Conservation (phyloP, 345 rosid genomes). For the Aquilaria yunnanensis region DNA sequence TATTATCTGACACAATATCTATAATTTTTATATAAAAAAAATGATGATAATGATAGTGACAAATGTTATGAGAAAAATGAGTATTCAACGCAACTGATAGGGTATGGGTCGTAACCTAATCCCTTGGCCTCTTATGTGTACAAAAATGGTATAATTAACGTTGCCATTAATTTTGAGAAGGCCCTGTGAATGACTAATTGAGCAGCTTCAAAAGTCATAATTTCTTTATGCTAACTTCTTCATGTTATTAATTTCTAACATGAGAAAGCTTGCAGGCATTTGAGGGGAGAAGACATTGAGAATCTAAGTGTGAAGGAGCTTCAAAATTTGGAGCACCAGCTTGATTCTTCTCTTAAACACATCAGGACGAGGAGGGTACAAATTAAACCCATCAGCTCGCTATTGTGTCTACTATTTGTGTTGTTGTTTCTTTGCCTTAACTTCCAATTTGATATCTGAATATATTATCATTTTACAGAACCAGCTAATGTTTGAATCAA, state of each 20-base stretch:
- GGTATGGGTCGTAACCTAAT: too few relatives aligned
- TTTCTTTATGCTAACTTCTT: too few relatives aligned
- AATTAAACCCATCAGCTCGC: background rate
- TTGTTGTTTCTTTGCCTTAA: background rate
- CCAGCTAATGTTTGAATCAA: conserved; percentile 75
- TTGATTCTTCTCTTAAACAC: conserved; percentile 67
- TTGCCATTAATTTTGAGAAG: too few relatives aligned
- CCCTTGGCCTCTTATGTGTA: too few relatives aligned
- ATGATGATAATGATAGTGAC: too few relatives aligned
- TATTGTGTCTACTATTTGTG: background rate
- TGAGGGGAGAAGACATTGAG: conserved; percentile 85
- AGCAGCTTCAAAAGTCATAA: too few relatives aligned
- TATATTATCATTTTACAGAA: conserved; percentile 33
- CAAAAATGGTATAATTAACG: too few relatives aligned
- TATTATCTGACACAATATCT: too few relatives aligned
- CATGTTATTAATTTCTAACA: background rate
- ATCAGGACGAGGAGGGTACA: conserved; percentile 63
- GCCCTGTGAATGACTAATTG: too few relatives aligned
- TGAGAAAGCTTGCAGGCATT: conserved; percentile 43
- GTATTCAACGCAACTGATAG: too few relatives aligned
- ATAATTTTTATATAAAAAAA: too few relatives aligned
- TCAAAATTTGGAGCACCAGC: conserved; percentile 80
- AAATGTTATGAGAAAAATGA: too few relatives aligned
- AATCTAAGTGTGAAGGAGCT: conserved; percentile 65
- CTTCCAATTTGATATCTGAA: background rate